Evolutionary conservation across 1,284 basidiomycete genomes (phyloP).

Genomic region (Farysia itapuensis): DNA sequence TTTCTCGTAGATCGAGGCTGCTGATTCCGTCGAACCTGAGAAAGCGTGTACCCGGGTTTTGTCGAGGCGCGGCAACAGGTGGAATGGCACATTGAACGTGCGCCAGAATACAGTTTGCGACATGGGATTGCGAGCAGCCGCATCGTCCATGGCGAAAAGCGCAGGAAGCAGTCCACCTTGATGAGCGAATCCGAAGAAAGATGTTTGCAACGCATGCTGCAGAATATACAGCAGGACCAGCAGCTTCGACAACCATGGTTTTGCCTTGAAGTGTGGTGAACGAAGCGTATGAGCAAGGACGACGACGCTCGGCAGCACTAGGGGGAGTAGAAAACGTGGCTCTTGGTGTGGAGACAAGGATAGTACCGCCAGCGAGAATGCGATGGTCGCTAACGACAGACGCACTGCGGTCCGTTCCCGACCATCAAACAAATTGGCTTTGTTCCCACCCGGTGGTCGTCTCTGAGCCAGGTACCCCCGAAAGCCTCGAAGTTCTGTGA

Average conservation of each 20-base stretch:
- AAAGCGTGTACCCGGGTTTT: too few species aligned
- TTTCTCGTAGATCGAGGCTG: too few species aligned
- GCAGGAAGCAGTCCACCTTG: conserved; percentile 33
- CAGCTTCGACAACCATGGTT: neutral
- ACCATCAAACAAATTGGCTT: neutral
- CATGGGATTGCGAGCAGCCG: neutral
- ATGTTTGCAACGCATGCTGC: conserved; percentile 22
- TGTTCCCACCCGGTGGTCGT: neutral
- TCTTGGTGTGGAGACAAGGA: conserved; percentile 60
- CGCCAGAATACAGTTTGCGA: conserved; percentile 13
- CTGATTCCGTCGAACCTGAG: too few species aligned
- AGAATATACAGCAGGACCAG: conserved; percentile 6
- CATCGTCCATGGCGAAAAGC: conserved; percentile 17
- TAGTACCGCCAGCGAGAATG: conserved; percentile 35
- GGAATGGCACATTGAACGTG: conserved; percentile 33
- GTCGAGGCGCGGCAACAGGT: too few species aligned
- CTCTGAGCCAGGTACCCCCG: too few species aligned
- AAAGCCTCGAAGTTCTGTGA: too few species aligned
- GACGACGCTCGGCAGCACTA: conserved; percentile 45
- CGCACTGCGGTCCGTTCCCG: neutral
- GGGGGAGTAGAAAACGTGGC: conserved; percentile 58
- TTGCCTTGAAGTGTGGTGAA: neutral
- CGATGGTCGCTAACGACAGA: conserved; percentile 7
- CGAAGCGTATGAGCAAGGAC: conserved; percentile 21
- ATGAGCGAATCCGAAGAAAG: conserved; percentile 37